phyloP scores from a whole-genome alignment of 805 yeast genomes.

The Saccharomycopsis microspora region DNA sequence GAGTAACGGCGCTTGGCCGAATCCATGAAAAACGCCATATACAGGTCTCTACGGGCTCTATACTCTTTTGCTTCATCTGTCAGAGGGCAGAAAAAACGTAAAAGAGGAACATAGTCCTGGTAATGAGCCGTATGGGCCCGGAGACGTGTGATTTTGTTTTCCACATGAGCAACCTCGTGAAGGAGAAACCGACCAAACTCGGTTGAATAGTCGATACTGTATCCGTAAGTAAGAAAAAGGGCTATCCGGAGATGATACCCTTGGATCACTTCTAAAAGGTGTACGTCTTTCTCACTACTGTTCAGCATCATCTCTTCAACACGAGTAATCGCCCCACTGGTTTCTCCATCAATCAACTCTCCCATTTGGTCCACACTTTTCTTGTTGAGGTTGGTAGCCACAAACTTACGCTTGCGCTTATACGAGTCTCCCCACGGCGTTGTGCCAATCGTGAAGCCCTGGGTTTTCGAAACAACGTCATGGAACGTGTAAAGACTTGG shows the following conservation, averaged over 20 bases:
- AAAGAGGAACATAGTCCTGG: slow-evolving; percentile 41
- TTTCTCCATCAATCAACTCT: slow-evolving; percentile 28
- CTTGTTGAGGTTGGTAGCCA: slow-evolving; percentile 32
- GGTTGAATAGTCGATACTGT: slow-evolving; percentile 31
- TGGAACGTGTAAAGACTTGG: slow-evolving; percentile 64
- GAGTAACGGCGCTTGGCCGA: slow-evolving; percentile 21
- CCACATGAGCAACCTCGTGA: slow-evolving; percentile 43
- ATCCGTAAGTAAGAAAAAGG: slow-evolving; percentile 41
- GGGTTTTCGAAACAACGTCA: slow-evolving; percentile 39
- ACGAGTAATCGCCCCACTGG: slow-evolving; percentile 22
- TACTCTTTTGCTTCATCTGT: slow-evolving; percentile 21
- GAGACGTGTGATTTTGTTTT: slow-evolving; percentile 41
- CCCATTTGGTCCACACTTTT: slow-evolving; percentile 24
- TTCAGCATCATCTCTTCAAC: slow-evolving; percentile 14
- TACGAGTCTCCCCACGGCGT: slow-evolving; percentile 45
- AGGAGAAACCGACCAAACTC: slow-evolving; percentile 23
- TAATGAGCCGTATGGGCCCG: slow-evolving; percentile 47
- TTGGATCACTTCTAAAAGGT: slow-evolving; percentile 32
- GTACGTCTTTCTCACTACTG: slow-evolving; percentile 15
- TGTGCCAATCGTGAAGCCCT: slow-evolving; percentile 54
- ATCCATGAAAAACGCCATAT: slow-evolving; percentile 31
- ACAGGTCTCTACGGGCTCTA: slow-evolving; percentile 34
- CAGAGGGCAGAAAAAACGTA: slow-evolving; percentile 25
- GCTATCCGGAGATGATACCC: slow-evolving; percentile 41
- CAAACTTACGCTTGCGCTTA: slow-evolving; percentile 34